Base-by-base conservation (phyloP, 805 yeast genomes). In the Cyberlindnera saturnus region DNA sequence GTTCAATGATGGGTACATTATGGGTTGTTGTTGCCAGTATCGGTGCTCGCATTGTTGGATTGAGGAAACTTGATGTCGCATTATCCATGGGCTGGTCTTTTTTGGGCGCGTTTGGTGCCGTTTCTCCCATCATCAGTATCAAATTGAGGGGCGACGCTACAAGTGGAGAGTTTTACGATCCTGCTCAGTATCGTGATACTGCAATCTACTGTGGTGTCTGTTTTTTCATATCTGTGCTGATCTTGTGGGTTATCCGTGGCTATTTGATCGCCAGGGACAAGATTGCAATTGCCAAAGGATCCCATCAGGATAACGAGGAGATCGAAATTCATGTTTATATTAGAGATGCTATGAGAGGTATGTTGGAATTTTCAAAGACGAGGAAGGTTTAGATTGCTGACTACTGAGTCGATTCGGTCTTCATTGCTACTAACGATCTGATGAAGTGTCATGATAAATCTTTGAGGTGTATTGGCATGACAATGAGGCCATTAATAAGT, bases 111-210 rank as follows among this genome's bases (percentile, higher is more conserved):
- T 64, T 75, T 29, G 77, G 78, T 2, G 58, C 76, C n/a, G 73
- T 69, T 1, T 71, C 86, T 1, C 86, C 86, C 1, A 70, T 80
- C 18, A 72, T 81, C 46, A 86, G 86, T 6, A 66, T 78, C 15
- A 60, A 71, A 10, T 63, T 81, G 38, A 77, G 76, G 44, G 46
- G 59, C 4, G 28, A 45, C 5, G 36, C 51, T 4, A 38, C 52
- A n/a, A 48, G 53, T 18, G 71, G 68, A 1, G 55, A 56, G 6
- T 32, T 38, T 1, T 58, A 57, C 19, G 66, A 66, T 34, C 73
- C 80, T 6, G 59, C 64, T 8, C 78, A 73, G 51, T 82, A 79
- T 60, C 53, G 61, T 18, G 53, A 75, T 47, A 77, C 83, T 8
- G 68, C 81, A 1, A 67, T 81, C 1, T 81, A 81, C 56, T 74